Conservation (phyloP, 179 eudicot genomes). For the Dionaea muscipula region DNA sequence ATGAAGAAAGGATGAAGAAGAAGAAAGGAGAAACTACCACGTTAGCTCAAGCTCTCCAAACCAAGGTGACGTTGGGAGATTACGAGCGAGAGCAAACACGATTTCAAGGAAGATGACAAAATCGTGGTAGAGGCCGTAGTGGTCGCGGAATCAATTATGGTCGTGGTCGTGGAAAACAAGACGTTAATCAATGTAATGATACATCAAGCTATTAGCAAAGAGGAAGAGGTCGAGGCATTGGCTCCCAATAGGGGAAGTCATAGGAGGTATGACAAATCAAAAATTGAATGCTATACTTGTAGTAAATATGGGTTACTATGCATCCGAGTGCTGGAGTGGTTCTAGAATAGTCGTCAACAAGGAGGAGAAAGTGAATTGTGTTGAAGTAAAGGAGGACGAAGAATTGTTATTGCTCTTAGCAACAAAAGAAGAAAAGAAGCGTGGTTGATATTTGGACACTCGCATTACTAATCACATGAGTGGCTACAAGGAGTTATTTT, state of each 20-base stretch:
- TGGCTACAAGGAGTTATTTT: conserved; percentile 4
- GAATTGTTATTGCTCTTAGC: background rate
- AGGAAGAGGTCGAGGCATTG: too few relatives aligned
- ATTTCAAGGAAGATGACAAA: background rate
- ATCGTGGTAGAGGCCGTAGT: background rate
- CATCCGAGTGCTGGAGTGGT: background rate
- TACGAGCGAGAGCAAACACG: background rate
- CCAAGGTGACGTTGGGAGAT: background rate
- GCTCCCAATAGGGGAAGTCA: too few relatives aligned
- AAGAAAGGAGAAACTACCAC: background rate
- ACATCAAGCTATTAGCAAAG: too few relatives aligned
- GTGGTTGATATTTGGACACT: background rate
- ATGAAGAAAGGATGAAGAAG: background rate
- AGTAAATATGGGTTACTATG: background rate
- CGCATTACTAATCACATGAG: conserved; percentile 7
- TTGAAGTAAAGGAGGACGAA: background rate
- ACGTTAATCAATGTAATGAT: too few relatives aligned
- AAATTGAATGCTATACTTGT: background rate
- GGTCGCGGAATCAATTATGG: too few relatives aligned
- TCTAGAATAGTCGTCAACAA: too few relatives aligned
- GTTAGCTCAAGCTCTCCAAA: background rate
- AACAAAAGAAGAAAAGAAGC: background rate
- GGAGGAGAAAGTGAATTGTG: background rate
- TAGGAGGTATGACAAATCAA: too few relatives aligned
- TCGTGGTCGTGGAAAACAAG: too few relatives aligned